These are phyloP conservation scores for Aotearoamyces nothofagi DNA, from an alignment of 2,329 filamentous ascomycete species.

Conservation along the genomic window DNA sequence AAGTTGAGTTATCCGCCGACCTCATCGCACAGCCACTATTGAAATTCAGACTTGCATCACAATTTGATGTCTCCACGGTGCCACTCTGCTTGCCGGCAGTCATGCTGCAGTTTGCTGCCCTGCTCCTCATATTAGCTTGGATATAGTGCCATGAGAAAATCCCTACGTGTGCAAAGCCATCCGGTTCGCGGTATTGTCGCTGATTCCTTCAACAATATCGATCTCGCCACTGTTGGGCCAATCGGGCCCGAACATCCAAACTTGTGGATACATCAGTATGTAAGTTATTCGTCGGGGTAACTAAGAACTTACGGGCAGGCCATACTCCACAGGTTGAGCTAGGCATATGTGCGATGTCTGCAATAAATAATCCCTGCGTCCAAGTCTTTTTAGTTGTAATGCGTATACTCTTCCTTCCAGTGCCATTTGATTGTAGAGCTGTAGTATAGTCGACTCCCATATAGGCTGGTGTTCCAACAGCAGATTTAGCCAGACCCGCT, in stretches of 20 bases:
- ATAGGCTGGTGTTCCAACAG: too few species aligned
- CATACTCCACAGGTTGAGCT: conserved; percentile 9
- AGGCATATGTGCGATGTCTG: conserved; percentile 31
- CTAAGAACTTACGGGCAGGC: conserved; percentile 13
- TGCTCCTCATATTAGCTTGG: too few species aligned
- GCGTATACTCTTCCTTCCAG: conserved; percentile 27
- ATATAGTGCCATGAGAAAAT: too few species aligned
- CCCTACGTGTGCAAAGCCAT: conserved; percentile 2
- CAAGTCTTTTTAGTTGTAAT: conserved; percentile 27
- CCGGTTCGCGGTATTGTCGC: conserved; percentile 20
- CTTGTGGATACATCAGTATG: too few species aligned
- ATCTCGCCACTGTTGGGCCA: conserved; percentile 6
- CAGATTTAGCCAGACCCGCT: too few species aligned
- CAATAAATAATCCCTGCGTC: conserved; percentile 27
- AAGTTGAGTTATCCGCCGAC: not conserved
- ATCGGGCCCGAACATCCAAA: conserved; percentile 1
- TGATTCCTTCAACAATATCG: conserved; percentile 37
- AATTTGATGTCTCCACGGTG: conserved; percentile 3
- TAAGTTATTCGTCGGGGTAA: too few species aligned
- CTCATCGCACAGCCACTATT: not conserved
- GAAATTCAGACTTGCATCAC: conserved; percentile 2
- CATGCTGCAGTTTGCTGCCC: too few species aligned
- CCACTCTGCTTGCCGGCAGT: too few species aligned
- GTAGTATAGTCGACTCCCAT: conserved; percentile 27
- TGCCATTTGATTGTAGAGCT: conserved; percentile 20